Conservation (phyloP, 225 moss, liverwort and hornwort species). For the Bryoerythrophyllum caledonicum region DNA sequence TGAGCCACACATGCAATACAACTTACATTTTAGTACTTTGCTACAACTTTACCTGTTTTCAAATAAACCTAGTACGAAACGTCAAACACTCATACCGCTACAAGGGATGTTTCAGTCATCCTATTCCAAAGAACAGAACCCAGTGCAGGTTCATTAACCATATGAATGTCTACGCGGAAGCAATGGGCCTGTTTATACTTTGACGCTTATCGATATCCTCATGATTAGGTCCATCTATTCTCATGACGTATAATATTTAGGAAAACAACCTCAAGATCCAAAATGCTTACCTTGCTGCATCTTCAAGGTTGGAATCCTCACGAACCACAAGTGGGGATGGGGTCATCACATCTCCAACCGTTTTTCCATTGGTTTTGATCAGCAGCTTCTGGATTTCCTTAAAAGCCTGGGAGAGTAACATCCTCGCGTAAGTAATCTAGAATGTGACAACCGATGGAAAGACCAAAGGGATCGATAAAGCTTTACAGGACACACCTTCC, state of each 20-base stretch:
- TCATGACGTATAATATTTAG: neutral
- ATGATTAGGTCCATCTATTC: neutral
- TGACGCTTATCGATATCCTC: neutral
- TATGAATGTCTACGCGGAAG: neutral
- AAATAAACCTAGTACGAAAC: neutral
- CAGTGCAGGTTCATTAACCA: neutral
- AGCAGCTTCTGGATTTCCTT: constrained; percentile 83
- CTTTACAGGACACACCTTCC: constrained; percentile 34
- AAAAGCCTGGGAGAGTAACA: constrained; percentile 43
- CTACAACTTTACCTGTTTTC: neutral
- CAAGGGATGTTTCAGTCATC: neutral
- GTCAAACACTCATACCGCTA: neutral
- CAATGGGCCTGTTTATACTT: neutral
- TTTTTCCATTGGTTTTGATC: constrained; percentile 80
- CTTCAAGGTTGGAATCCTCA: constrained; percentile 81
- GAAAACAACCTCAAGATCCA: too few species aligned
- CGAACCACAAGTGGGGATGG: constrained; percentile 70
- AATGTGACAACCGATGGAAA: neutral
- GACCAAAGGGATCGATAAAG: neutral
- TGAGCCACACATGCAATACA: constrained; percentile 15
- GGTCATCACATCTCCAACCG: constrained; percentile 86
- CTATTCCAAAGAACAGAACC: neutral
- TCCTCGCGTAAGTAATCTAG: constrained; percentile 8
- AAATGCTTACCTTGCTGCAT: constrained; percentile 59
- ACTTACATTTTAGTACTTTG: constrained; percentile 10